These are phyloP conservation scores for Fomitopsis pulvina DNA, from an alignment of 768 basidiomycete species.

Conservation along the genomic window DNA sequence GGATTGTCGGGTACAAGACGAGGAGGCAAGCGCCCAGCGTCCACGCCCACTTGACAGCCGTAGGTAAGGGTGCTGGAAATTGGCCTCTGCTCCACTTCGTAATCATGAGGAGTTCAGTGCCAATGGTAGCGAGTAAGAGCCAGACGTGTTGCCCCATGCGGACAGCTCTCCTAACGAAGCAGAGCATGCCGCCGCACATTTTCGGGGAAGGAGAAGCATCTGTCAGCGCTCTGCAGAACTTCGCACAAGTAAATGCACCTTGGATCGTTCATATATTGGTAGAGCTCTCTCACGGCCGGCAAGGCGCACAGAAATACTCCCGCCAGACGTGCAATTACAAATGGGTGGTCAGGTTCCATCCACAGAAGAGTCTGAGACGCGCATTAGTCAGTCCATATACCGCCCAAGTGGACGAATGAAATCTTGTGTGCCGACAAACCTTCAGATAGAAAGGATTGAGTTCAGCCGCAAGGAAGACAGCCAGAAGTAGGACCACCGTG, in stretches of 20 bases:
- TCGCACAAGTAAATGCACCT: conserved; percentile 40
- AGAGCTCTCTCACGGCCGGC: conserved; percentile 78
- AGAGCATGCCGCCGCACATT: not conserved
- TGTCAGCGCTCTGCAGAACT: not conserved
- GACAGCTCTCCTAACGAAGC: conserved; percentile 55
- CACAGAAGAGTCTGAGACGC: conserved; percentile 52
- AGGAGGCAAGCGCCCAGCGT: conserved; percentile 49
- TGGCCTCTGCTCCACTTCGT: conserved; percentile 76
- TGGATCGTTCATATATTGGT: conserved; percentile 77
- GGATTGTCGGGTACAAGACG: conserved; percentile 59
- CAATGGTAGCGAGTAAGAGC: conserved; percentile 79
- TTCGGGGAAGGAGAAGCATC: not conserved
- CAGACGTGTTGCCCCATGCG: conserved; percentile 89
- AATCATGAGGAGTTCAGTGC: conserved; percentile 76
- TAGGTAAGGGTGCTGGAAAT: conserved; percentile 59
- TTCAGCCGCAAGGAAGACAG: conserved; percentile 78
- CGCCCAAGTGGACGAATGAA: conserved; percentile 1
- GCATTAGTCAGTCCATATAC: not conserved
- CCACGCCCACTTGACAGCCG: conserved; percentile 61
- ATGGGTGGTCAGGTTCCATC: conserved; percentile 89
- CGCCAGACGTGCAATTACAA: conserved; percentile 64
- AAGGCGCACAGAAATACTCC: conserved; percentile 82
- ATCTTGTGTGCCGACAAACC: conserved; percentile 28
- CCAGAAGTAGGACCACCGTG: conserved; percentile 67
- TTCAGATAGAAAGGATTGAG: conserved; percentile 87